phyloP scores from a whole-genome alignment of 805 yeast species.

The Kazachstania psychrophila region DNA sequence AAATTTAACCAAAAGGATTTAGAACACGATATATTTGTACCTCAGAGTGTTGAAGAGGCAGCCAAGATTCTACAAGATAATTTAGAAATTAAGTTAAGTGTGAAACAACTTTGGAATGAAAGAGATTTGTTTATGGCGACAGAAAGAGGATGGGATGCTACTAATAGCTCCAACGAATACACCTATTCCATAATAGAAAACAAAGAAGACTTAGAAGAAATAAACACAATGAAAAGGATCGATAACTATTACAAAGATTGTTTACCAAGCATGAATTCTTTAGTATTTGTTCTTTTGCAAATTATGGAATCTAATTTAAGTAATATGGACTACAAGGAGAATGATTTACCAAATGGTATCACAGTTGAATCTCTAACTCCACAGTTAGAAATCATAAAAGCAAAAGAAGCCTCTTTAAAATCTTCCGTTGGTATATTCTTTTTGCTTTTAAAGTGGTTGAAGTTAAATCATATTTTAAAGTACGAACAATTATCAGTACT shows the following conservation, averaged over 20 bases:
- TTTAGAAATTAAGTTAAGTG: slow-evolving; percentile 56
- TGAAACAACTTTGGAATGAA: slow-evolving; percentile 62
- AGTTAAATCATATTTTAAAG: slow-evolving; percentile 66
- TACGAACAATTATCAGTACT: slow-evolving; percentile 64
- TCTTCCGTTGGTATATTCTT: slow-evolving; percentile 46
- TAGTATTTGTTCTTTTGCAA: slow-evolving; percentile 56
- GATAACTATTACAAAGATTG: slow-evolving; percentile 49
- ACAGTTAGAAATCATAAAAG: slow-evolving; percentile 44
- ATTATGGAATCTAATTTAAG: slow-evolving; percentile 45
- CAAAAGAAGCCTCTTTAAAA: slow-evolving; percentile 56
- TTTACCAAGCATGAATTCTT: slow-evolving; percentile 49
- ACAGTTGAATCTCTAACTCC: slow-evolving; percentile 11
- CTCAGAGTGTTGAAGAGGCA: slow-evolving; percentile 74
- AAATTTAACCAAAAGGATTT: background rate
- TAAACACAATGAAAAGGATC: slow-evolving; percentile 38
- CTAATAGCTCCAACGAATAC: slow-evolving; percentile 19
- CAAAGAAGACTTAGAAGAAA: slow-evolving; percentile 21
- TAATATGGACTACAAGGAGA: slow-evolving; percentile 17
- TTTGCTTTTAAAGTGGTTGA: slow-evolving; percentile 66
- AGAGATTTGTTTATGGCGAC: slow-evolving; percentile 61
- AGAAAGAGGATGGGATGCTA: slow-evolving; percentile 52
- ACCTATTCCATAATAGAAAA: slow-evolving; percentile 19
- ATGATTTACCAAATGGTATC: slow-evolving; percentile 8
- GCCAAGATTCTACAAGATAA: slow-evolving; percentile 53
- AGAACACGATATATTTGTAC: slow-evolving; percentile 33